Base-by-base conservation (phyloP, 352 stramenopile genomes). In the Albugo candida region DNA sequence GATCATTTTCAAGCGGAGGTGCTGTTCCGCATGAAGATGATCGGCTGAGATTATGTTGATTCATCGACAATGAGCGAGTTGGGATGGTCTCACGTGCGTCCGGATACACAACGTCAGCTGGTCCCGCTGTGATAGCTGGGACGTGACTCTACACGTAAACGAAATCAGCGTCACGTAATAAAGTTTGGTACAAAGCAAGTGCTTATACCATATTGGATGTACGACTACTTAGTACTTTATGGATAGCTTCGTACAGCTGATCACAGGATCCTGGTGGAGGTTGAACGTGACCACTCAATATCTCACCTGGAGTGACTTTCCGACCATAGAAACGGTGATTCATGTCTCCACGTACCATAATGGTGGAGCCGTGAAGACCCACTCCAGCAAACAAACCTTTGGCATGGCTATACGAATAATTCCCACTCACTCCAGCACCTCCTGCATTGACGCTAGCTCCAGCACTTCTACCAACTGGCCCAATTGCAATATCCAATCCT, bases 391-490 rank as follows among this genome's bases (percentile, higher is more conserved):
- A 92, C 36, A 62, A 59, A 11, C 79, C 79, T 55, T 89, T 92
- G 20, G 74, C 68, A 51, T 81, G 79, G 54, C 66, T 83, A 63
- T 92, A 92, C 49, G 76, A 84, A 61, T 83, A 92, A 55, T 88
- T 92, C 46, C 70, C 66, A 46, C 70, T 83, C 24, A 92, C 18
- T 11, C 78, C 78, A 36, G 73, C 75, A 48, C 71, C 71, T n/a
- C 78, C 63, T 19, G 73, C 78, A 45, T 88, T 88, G 20, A 88
- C 40, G 47, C 51, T 84, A n/a, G 72, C 75, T 12, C 73, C 74
- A 17, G 74, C 73, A 0, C 74, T 45, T 40, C 76, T 74, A 14
- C 79, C 76, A 0, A 87, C 58, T 0, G 76, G 79, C 0, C 79
- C 79, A 2, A 89, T 60, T 0, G 78, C 73, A 38, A 92, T 55